Evolutionary conservation across 768 basidiomycete species (phyloP).

Genomic region (Serendipita vermifera): DNA sequence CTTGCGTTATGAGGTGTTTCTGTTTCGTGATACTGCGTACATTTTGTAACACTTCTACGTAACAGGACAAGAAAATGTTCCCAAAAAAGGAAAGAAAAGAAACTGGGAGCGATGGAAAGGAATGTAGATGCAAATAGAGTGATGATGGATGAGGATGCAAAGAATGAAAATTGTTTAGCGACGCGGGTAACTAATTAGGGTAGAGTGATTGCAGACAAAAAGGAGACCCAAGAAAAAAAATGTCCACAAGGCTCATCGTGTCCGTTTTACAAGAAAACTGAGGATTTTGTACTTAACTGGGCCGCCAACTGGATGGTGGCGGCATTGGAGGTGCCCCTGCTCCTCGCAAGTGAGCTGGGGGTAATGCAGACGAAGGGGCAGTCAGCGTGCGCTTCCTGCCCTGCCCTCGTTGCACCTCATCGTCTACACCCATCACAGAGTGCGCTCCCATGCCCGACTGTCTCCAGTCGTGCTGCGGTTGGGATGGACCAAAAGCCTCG

Average conservation of each 20-base stretch:
- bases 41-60: no score
- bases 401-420: conserved; percentile 6
- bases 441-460: conserved; percentile 5
- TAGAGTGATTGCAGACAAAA: not conserved
- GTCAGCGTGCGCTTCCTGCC: conserved; percentile 26
- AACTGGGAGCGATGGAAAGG: not conserved
- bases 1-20: no score
- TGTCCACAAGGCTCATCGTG: no score
- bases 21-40: no score
- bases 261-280: no score
- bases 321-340: conserved; percentile 1
- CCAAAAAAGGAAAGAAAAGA: not conserved
- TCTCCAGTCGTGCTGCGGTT: not conserved
- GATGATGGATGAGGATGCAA: no score
- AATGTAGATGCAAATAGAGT: not conserved
- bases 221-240: not conserved
- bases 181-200: not conserved
- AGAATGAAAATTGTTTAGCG: not conserved
- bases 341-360: conserved; percentile 9
- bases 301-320: conserved; percentile 15
- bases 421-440: conserved; percentile 16
- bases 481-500: conserved; percentile 40
- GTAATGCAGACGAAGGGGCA: conserved; percentile 18
- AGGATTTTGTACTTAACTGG: not conserved
- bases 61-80: no score